Base-by-base conservation (phyloP, 768 basidiomycete species). In the Suillus tomentosus region DNA sequence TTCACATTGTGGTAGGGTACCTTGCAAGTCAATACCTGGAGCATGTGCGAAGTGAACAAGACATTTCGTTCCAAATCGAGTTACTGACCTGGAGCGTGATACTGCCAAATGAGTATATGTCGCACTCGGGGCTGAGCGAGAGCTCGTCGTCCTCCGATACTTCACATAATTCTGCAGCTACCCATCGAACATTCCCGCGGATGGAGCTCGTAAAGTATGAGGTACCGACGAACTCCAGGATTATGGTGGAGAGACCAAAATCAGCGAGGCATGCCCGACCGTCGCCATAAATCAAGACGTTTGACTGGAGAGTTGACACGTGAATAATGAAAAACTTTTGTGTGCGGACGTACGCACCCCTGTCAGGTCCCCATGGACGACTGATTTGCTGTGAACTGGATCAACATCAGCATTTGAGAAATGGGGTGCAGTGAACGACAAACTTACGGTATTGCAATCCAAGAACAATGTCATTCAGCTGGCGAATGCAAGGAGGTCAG, bases 181-280 rank as follows among this genome's bases (percentile, higher is more conserved):
- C 24, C 24, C 50, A 51, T 51, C 50, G 50, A 8, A 27, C 3
- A 27, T 27, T 51, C 8, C 27, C 50, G 0, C 3, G 15, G 27
- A 51, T 51, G 15, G 50, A 51, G 24, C 8, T 27, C 24, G 50
- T 62, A 17, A 56, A 11, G 14, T 62, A 62, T 7, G 62, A 62
- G 70, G 73, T 5, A 27, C 72, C 69, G 37, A 74, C 67, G 62
- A 77, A 71, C 62, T 80, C 78, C 11, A 69, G 68, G 15, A 77
- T 69, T 54, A 82, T 75, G 34, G 67, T 79, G 14, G 79, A 82
- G 6, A 82, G 68, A 6, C 81, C 82, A 64, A 82, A 51, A 51
- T 27, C 50, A 51, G 50, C 50, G 9, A 51, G 50, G 3, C 50
- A 51, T 27, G 50, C 50, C 24, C 50, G 27, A 17, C 50, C 27